These are phyloP conservation scores for Xylaria polymorpha DNA, from an alignment of 2,329 filamentous ascomycete species.

Conservation along the genomic window DNA sequence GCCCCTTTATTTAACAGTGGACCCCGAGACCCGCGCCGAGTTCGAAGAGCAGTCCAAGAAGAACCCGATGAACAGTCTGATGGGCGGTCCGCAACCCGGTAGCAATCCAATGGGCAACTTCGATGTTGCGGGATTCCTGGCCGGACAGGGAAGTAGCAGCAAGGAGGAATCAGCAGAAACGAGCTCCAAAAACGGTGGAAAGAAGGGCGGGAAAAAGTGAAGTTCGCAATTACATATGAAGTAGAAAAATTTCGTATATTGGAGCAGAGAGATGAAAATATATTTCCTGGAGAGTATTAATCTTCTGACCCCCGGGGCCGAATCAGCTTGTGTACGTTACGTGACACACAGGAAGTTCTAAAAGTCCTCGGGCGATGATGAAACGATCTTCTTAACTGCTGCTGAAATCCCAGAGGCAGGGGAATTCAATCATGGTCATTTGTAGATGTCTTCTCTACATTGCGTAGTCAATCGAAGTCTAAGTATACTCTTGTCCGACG, in stretches of 20 bases:
- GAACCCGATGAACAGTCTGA: slow-evolving; percentile 60
- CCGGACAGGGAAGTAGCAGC: slow-evolving; percentile 63
- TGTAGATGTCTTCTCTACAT: not conserved
- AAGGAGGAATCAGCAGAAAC: slow-evolving; percentile 44
- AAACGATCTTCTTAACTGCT: not conserved
- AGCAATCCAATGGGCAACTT: slow-evolving; percentile 65
- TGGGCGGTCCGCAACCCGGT: slow-evolving; percentile 44
- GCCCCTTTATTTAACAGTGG: slow-evolving; percentile 70
- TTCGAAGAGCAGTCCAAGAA: slow-evolving; percentile 90
- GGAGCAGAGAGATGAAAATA: not conserved
- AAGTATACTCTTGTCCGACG: too few species aligned
- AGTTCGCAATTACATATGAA: not conserved
- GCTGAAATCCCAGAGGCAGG: not conserved
- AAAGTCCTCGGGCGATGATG: not conserved
- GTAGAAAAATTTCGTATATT: not conserved
- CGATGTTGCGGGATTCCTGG: slow-evolving; percentile 72
- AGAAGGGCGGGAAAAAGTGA: slow-evolving; percentile 57
- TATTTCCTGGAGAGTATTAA: not conserved
- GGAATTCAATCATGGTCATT: not conserved
- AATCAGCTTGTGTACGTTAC: not conserved
- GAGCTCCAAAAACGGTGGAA: slow-evolving; percentile 47
- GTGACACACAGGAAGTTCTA: not conserved
- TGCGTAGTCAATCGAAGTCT: too few species aligned
- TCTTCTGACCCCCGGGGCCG: not conserved
- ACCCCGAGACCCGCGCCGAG: slow-evolving; percentile 93